Evolutionary conservation across 768 basidiomycete genomes (phyloP).

Genomic region (Fomitopsis serialis): DNA sequence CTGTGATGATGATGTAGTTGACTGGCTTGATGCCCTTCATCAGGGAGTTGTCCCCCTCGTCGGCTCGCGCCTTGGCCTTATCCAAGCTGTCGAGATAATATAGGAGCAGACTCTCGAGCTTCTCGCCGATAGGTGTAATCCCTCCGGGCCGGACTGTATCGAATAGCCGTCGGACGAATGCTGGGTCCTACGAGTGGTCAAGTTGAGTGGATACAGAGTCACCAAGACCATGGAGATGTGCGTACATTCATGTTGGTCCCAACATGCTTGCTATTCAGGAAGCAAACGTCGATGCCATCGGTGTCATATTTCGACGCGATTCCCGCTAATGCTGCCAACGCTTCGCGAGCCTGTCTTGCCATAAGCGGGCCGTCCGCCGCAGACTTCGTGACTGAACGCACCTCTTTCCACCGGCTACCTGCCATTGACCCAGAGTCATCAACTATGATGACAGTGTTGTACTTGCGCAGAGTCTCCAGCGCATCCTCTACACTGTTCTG

Average conservation of each 20-base stretch:
- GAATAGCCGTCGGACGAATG: slow-evolving; percentile 38
- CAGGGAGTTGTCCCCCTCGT: slow-evolving; percentile 13
- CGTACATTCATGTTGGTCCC: slow-evolving; percentile 36
- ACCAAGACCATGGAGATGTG: not conserved
- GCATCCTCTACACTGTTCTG: slow-evolving; percentile 17
- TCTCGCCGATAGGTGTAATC: slow-evolving; percentile 39
- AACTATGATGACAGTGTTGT: slow-evolving; percentile 53
- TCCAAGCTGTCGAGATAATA: slow-evolving; percentile 33
- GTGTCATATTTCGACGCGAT: slow-evolving; percentile 44
- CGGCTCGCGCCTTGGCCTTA: slow-evolving; percentile 21
- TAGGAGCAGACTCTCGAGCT: slow-evolving; percentile 33
- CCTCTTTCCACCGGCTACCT: slow-evolving; percentile 45
- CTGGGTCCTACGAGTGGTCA: slow-evolving; percentile 28
- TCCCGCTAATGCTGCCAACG: slow-evolving; percentile 44
- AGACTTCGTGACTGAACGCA: slow-evolving; percentile 14
- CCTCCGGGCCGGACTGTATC: slow-evolving; percentile 37
- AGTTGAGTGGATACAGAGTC: not conserved
- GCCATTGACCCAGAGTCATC: slow-evolving; percentile 61
- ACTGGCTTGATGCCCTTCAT: slow-evolving; percentile 43
- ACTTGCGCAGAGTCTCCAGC: slow-evolving; percentile 35
- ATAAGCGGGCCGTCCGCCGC: not conserved
- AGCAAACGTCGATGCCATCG: slow-evolving; percentile 59
- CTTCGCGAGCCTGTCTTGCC: slow-evolving; percentile 35
- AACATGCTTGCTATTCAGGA: slow-evolving; percentile 38
- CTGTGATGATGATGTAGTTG: slow-evolving; percentile 58